These are phyloP conservation scores for Paratinospora sagittata DNA, from an alignment of 164 flowering plant species.

Conservation along the genomic window DNA sequence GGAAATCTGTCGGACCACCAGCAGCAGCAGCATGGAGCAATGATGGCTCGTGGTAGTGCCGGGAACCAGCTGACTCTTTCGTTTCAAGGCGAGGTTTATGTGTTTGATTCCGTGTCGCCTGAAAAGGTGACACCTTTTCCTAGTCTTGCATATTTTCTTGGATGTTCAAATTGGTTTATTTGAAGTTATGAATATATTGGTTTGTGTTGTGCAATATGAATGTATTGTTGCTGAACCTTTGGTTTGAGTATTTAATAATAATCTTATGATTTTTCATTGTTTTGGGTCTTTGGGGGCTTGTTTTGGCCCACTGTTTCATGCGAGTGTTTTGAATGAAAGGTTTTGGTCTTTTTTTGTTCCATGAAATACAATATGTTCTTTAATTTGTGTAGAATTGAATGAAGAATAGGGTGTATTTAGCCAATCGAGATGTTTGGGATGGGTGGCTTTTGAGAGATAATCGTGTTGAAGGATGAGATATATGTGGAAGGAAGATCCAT, in stretches of 20 bases:
- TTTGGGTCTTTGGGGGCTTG: too few species aligned
- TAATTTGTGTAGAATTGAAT: too few species aligned
- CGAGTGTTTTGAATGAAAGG: too few species aligned
- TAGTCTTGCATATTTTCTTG: neutral
- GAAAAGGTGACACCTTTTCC: constrained; percentile 38
- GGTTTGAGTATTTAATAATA: neutral
- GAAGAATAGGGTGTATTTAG: too few species aligned
- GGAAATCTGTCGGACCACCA: constrained; percentile 14
- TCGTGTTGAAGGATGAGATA: too few species aligned
- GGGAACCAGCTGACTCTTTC: constrained; percentile 52
- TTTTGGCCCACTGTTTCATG: too few species aligned
- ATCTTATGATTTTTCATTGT: neutral
- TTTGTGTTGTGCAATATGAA: neutral
- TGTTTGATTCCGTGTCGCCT: constrained; percentile 48
- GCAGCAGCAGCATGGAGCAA: neutral
- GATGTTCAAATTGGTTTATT: neutral
- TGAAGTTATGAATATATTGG: neutral
- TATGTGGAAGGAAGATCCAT: too few species aligned
- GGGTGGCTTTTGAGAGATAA: too few species aligned
- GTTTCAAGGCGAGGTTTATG: constrained; percentile 60
- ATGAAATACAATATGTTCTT: too few species aligned
- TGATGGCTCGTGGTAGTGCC: neutral
- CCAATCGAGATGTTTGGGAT: too few species aligned
- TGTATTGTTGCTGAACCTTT: neutral
- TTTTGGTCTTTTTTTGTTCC: too few species aligned